Base-by-base conservation (phyloP, 805 yeast species). In the Wickerhamiella dianesei region DNA sequence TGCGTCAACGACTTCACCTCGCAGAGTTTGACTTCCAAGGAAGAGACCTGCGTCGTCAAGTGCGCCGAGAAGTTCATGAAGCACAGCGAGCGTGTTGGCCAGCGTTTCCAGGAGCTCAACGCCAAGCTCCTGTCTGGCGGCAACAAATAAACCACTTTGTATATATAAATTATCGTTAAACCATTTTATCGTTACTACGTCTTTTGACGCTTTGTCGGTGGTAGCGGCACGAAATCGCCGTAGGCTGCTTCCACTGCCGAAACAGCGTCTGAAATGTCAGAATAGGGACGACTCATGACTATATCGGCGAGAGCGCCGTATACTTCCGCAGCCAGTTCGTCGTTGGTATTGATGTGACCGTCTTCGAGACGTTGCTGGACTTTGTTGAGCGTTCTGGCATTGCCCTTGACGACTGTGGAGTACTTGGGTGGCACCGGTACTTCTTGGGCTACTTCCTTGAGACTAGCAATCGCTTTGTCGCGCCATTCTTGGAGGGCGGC, bases 1-100 rank as follows among this genome's bases (percentile, higher is more conserved):
- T 92, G 99, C 72, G 96, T 92, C 64, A 89, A 88, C 66, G 98
- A 92, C 67, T 89, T 92, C 78, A 92, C 99, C 49, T 86, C 97
- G 40, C 79, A 81, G 63, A 77, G 79, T 62, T 75, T 92, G 63
- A 80, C 95, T 52, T 66, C 78, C 60, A 85, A 82, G 72, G 99
- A 92, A 68, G 79, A 78, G 55, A 60, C 78, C 21, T 92, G 99
- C 70, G 76, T 92, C 52, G 72, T 77, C 73, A 83, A 82, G 67
- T 92, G 99, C 67, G 82, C 96, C 44, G 97, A 89, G 68, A 92
- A 92, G 74, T 92, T 92, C 77, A 76, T 92, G 72, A 92, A 92
- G 66, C 97, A 89, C 73, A 79, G 89, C 67, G 98, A 92, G 72
- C 81, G 99, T 66, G 95, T 92, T 48, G 99, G 98, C 41, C 89